A percentile compares a stretch with the other conserved stretches of the same genome.
Evolutionary conservation across 78 protist genomes (phyloP).

Genomic region (Isochrysis galbana): DNA sequence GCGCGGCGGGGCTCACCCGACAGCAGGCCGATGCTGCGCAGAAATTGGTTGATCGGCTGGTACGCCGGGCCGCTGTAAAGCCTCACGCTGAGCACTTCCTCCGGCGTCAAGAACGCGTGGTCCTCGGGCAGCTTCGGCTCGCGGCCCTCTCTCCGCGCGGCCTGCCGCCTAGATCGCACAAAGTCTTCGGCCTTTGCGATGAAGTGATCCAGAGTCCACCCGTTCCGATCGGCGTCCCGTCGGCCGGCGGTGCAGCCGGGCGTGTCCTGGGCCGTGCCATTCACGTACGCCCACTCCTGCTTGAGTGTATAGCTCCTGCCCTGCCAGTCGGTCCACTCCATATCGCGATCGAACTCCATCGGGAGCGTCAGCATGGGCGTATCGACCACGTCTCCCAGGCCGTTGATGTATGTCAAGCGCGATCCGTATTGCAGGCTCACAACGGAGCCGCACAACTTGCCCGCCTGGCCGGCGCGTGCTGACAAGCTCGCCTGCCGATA

Average conservation of each 20-base stretch:
- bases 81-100: conserved; percentile 7
- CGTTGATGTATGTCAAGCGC: not conserved
- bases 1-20: not conserved
- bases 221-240: not conserved
- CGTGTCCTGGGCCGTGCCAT: not conserved
- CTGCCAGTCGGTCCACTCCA: not conserved
- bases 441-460: not conserved
- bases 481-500: not conserved
- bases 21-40: not conserved
- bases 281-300: conserved; percentile 1
- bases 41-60: conserved; percentile 17
- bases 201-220: not conserved
- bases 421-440: not conserved
- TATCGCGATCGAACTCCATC: not conserved
- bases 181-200: not conserved
- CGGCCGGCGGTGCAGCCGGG: not conserved
- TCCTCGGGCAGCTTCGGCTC: not conserved
- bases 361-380: not conserved
- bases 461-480: not conserved
- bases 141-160: no score
- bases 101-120: not conserved
- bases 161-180: no score
- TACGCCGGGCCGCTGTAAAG: conserved; percentile 22
- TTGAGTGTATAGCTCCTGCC: not conserved
- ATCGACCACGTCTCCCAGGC: not conserved